Conservation (phyloP, 2,329 filamentous ascomycete genomes). For the Albophoma yamanashiensis region DNA sequence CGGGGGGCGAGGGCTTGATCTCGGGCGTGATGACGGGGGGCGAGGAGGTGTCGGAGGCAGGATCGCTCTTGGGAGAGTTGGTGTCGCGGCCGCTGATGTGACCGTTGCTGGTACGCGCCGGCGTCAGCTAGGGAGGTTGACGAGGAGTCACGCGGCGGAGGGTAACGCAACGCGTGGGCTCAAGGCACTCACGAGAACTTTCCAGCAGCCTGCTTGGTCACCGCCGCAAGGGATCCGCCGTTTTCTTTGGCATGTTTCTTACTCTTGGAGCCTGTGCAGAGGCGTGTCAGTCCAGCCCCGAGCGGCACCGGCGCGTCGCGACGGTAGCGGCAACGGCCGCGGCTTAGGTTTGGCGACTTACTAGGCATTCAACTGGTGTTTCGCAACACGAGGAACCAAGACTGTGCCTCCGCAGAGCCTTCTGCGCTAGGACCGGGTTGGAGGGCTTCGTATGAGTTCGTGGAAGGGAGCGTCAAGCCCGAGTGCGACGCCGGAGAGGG, state of each 20-base stretch:
- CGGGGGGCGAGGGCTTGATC: constrained; percentile 28
- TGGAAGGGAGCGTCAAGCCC: constrained; percentile 5
- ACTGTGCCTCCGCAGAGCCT: neutral
- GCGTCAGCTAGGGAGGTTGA: constrained; percentile 12
- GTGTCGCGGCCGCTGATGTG: constrained; percentile 16
- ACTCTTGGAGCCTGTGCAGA: constrained; percentile 33
- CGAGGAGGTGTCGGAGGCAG: constrained; percentile 32
- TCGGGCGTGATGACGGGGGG: constrained; percentile 34
- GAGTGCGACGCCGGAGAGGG: constrained; percentile 1
- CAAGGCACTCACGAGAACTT: constrained; percentile 37
- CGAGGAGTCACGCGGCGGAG: constrained; percentile 17
- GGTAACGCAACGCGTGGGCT: neutral
- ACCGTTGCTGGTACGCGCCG: constrained; percentile 6
- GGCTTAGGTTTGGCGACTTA: neutral
- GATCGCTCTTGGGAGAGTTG: constrained; percentile 22
- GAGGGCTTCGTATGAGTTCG: constrained; percentile 5
- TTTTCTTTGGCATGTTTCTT: constrained; percentile 45
- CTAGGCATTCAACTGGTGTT: neutral
- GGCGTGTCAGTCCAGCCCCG: constrained; percentile 13
- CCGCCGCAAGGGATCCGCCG: constrained; percentile 40
- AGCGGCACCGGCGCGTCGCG: constrained; percentile 5
- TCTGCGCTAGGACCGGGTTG: neutral
- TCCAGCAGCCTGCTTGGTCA: constrained; percentile 40
- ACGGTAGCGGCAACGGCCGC: neutral
- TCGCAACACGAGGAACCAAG: neutral